Base-by-base conservation (phyloP, 768 basidiomycete species). In the Mrakia blollopis region DNA sequence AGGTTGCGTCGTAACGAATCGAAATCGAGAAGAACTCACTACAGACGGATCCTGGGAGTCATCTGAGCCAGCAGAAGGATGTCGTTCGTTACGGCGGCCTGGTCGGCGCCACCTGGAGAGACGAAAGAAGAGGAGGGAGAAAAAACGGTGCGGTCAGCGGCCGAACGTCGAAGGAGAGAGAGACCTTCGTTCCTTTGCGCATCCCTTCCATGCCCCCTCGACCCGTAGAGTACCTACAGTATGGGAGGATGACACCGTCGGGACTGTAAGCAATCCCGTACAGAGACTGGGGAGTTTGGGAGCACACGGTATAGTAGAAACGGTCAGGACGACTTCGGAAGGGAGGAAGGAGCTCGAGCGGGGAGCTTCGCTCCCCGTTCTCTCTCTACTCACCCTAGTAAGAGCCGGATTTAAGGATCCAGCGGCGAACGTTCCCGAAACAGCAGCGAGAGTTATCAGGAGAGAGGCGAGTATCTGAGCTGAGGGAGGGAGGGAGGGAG, bases 31-130 rank as follows among this genome's bases (percentile, higher is more conserved):
- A 47, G 21, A 37, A 67, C 76, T 52, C 30, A 78, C 77, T 78
- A 78, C 16, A 70, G 63, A 30, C 77, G 72, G 35, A 78, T 69
- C 18, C 77, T 18, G 37, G 77, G 77, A 21, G 77, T 78, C 41
- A 78, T 72, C 68, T 78, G 77, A 52, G 72, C 72, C 32, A 74
- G 52, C 13, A 78, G 39, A 18, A 62, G 23, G 57, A 78, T n/a
- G 44, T 78, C 77, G 30, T 60, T 44, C 8, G 72, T 78, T 25
- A 78, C 63, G 14, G 57, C 37, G 11, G 37, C 52, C 52, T 78
- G 77, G 6, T 23, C 39, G 25, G 65, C 65, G 11, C 73, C 73
- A 65, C 73, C 70, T 72, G 44, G 39, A n/a, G 10, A 32, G 23
- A 37, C 7, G 3, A 35, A 32, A 35, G 62, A 35, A 37, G 60